Evolutionary conservation across 139 green algal species (phyloP), one percentile per base, ranked within the genome.

Genomic region (Zygnema circumcarinatum): DNA sequence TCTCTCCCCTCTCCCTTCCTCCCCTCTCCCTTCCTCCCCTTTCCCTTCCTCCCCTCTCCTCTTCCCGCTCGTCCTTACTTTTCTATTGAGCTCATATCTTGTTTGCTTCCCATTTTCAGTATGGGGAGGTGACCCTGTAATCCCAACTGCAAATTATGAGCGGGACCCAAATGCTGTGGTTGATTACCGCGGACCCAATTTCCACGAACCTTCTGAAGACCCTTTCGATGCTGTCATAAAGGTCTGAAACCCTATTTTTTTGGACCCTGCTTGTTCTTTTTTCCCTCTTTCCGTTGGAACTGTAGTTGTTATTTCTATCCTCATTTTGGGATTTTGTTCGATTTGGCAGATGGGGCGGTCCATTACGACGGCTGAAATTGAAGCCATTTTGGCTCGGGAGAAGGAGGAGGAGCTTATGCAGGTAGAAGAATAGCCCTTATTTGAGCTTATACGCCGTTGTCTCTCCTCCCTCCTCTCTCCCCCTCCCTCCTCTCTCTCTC

Each of bases 71-170:
- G 1, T 38, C 25, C 1, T 31, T 80, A 32, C 1, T 47, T 38
- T 47, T 36, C 73, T 38, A 2, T 47, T 38, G n/a, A n/a, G 38
- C n/a, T 38, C n/a, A 38, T 47, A 2, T 36, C n/a, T 36, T 80
- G 7, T 62, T 62, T 62, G 47, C 7, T 62, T 62, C 16, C 3
- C 31, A n/a, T 35, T 76, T 29, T 56, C 40, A 88, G 83, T 88
- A 33, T 88, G 83, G 83, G 83, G 83, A 29, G 83, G 83, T 29
- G 83, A 88, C 41, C 83, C 83, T 1, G 83, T 88, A 25, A 75
- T 86, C 73, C 83, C 83, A 29, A 88, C 83, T 29, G 38, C 74
- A 22, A 88, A 88, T 76, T 88, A 88, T 52, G 83, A 87, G 83
- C 72, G 78, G 25, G 11, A 79, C 20, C 83, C 83, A 0, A 88